phyloP scores from a whole-genome alignment of 768 basidiomycete genomes.

The Tylopilus balloui region DNA sequence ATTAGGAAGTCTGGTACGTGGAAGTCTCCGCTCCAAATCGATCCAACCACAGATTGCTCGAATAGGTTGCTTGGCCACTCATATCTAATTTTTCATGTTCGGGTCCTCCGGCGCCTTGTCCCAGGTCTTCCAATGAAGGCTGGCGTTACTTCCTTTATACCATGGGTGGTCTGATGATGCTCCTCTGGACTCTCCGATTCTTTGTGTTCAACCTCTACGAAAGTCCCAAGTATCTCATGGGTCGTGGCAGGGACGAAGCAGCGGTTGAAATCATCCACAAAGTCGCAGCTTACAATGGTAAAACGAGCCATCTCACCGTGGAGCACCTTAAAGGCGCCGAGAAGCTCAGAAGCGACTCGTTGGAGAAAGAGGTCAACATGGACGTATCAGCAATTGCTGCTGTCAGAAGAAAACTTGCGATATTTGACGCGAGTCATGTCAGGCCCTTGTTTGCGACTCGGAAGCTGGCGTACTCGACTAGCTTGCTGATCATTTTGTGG shows the following conservation, averaged over 20 bases:
- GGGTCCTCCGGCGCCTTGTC: constrained; percentile 44
- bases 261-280: constrained; percentile 61
- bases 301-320: constrained; percentile 42
- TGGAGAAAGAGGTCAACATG: constrained; percentile 15
- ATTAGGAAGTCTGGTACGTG: constrained; percentile 45
- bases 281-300: constrained; percentile 60
- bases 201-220: constrained; percentile 65
- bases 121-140: constrained; percentile 54
- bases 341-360: constrained; percentile 8
- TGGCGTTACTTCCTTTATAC: constrained; percentile 76
- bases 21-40: not conserved
- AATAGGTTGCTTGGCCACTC: constrained; percentile 66
- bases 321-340: constrained; percentile 40
- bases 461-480: constrained; percentile 48
- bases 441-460: constrained; percentile 47
- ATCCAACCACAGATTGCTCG: not conserved
- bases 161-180: constrained; percentile 67
- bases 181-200: constrained; percentile 59
- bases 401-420: constrained; percentile 36
- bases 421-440: constrained; percentile 41
- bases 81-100: constrained; percentile 66
- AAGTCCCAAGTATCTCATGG: constrained; percentile 70
- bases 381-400: constrained; percentile 38
- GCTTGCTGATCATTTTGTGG: constrained; percentile 49
- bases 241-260: constrained; percentile 55